A percentile compares a stretch with the other conserved stretches of the same genome.
Evolutionary conservation across 495 filamentous ascomycete genomes (phyloP).

Genomic region (Aspergillus homomorphus): DNA sequence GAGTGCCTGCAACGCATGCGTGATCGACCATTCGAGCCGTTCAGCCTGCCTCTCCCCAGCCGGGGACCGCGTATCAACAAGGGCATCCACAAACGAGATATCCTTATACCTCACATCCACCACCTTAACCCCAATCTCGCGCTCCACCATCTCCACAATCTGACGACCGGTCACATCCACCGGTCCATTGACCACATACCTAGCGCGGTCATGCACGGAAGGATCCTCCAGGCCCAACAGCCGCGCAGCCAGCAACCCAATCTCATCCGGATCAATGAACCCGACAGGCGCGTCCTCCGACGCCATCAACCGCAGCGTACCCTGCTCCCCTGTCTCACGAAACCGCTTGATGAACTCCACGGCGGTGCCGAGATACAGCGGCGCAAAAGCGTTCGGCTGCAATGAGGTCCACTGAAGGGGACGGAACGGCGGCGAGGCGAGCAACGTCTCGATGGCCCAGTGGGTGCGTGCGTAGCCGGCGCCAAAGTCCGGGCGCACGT

Average conservation of each 20-base stretch:
- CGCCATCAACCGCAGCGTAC: conserved; percentile 22
- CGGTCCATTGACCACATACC: conserved; percentile 44
- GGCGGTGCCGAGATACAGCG: conserved; percentile 21
- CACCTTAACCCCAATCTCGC: conserved; percentile 33
- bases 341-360: conserved; percentile 33
- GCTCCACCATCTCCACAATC: conserved; percentile 40
- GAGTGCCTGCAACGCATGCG: conserved; percentile 16
- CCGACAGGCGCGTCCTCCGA: conserved; percentile 36
- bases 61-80: conserved; percentile 18
- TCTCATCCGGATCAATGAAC: conserved; percentile 36
- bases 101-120: conserved; percentile 39
- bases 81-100: conserved; percentile 28
- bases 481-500: conserved; percentile 36
- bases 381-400: conserved; percentile 40
- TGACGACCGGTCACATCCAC: conserved; percentile 39
- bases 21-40: conserved; percentile 28
- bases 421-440: conserved; percentile 37
- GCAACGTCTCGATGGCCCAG: conserved; percentile 45
- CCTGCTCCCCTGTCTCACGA: conserved; percentile 38
- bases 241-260: conserved; percentile 40
- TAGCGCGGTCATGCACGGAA: conserved; percentile 33
- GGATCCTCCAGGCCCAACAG: conserved; percentile 34
- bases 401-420: conserved; percentile 46
- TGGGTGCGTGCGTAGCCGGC: conserved; percentile 44
- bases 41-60: conserved; percentile 23